Conservation (phyloP, 768 basidiomycete genomes). For the Trichaptum fuscoviolaceum region DNA sequence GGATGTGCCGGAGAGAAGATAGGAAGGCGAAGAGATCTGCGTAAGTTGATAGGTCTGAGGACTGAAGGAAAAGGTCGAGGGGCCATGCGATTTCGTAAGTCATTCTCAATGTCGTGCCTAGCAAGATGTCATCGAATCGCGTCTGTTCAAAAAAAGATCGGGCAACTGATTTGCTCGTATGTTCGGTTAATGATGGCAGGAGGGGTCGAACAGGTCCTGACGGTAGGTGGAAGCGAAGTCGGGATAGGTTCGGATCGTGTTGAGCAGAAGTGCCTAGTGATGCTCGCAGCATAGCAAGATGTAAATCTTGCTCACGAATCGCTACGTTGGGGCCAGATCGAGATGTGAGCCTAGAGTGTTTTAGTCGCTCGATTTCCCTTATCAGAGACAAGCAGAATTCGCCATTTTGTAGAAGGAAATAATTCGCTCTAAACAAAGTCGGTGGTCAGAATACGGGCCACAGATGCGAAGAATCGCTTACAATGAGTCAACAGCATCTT, state of each 20-base stretch:
- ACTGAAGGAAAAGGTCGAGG: slow-evolving; percentile 81
- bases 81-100: slow-evolving; percentile 80
- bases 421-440: slow-evolving; percentile 56
- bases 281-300: slow-evolving; percentile 80
- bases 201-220: slow-evolving; percentile 78
- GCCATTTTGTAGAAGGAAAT: slow-evolving; percentile 84
- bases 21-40: slow-evolving; percentile 77
- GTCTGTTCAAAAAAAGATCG: slow-evolving; percentile 30
- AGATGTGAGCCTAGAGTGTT: slow-evolving; percentile 67
- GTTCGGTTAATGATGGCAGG: slow-evolving; percentile 59
- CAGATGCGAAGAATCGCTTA: slow-evolving; percentile 32
- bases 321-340: slow-evolving; percentile 62
- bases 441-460: slow-evolving; percentile 11
- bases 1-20: slow-evolving; percentile 78
- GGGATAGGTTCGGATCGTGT: slow-evolving; percentile 71
- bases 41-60: slow-evolving; percentile 69
- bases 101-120: slow-evolving; percentile 73
- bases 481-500: slow-evolving; percentile 82
- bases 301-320: slow-evolving; percentile 88
- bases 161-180: slow-evolving; percentile 4
- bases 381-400: slow-evolving; percentile 84
- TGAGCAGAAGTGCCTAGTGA: slow-evolving; percentile 87
- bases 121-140: slow-evolving; percentile 65
- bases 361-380: slow-evolving; percentile 80
- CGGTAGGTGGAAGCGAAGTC: slow-evolving; percentile 71